Conservation (phyloP, 345 rosid genomes). For the Dipteronia dyeriana region DNA sequence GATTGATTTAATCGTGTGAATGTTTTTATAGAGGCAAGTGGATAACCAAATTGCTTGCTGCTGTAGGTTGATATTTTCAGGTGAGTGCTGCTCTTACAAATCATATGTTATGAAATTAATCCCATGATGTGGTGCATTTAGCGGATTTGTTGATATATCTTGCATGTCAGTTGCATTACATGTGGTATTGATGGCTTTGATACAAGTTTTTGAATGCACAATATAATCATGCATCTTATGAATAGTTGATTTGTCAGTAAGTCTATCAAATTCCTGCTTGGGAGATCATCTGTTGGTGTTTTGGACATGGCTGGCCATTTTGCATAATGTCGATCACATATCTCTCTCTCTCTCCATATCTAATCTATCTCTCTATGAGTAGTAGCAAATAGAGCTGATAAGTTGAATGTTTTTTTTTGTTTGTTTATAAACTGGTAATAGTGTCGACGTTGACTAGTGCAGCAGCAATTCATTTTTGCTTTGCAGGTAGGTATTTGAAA, state of each 20-base stretch:
- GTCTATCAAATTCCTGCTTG: not conserved
- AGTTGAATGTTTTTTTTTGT: too few relatives aligned
- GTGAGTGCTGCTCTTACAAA: conserved; percentile 61
- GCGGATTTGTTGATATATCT: conserved; percentile 4
- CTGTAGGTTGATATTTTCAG: conserved; percentile 79
- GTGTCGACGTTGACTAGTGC: not conserved
- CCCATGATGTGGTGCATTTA: conserved; percentile 7
- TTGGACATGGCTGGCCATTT: not conserved
- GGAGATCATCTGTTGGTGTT: not conserved
- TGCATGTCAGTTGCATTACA: conserved; percentile 1
- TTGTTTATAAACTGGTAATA: not conserved
- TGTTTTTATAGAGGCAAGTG: conserved; percentile 74
- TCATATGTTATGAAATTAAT: conserved; percentile 16
- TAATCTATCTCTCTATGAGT: too few relatives aligned
- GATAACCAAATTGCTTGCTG: conserved; percentile 70
- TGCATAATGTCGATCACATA: not conserved
- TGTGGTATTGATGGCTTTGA: conserved; percentile 1
- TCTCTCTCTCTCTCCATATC: not conserved
- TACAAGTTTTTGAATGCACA: not conserved
- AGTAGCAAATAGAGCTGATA: not conserved
- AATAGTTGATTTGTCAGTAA: not conserved
- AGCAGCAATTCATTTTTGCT: not conserved
- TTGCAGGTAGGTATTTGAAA: not conserved
- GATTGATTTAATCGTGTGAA: conserved; percentile 60
- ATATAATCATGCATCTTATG: conserved; percentile 10